Base-by-base conservation (phyloP, 1,284 basidiomycete species). In the Sporisorium exsertum region DNA sequence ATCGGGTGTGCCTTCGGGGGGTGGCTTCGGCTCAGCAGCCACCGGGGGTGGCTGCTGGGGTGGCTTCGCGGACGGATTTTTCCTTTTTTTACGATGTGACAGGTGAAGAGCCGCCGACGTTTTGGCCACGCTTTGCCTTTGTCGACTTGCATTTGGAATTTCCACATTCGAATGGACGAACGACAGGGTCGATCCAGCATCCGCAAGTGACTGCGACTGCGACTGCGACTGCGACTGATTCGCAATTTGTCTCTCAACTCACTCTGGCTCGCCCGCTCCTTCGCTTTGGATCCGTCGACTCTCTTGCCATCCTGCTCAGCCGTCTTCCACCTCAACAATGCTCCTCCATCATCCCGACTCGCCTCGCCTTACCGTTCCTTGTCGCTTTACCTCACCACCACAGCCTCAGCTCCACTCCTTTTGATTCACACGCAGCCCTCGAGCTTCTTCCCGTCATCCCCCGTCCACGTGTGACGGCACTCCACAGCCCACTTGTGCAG, bases 271-370 rank as follows among this genome's bases (percentile, higher is more conserved):
- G 18, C 40, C 9, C 40, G 40, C 40, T 43, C 40, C n/a, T 5
- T 20, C 40, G 40, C 40, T 10, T 43, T 43, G 37, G 4, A 40
- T 40, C 37, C 37, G 15, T 5, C 16, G 16, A 40, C 4, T 18
- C 55, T 27, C 10, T 47, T 16, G 29, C 27, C 9, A 46, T 27
- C 45, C 26, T 20, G 40, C 32, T 35, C 20, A 26, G 7, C 46
- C 56, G n/a, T 37, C 33, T 15, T 32, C 9, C 32, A 45, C 35
- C 42, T 58, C 56, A 58, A 40, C 67, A 6, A 69, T 64, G 60
- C 40, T 58, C 60, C 56, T 51, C 33, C 56, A 56, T 42, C 61
- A 37, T 40, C 24, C 32, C n/a, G 18, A 27, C 10, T 18, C 42
- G 32, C 6, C 9, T 37, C 43, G 15, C 16, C 35, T 22, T 40